phyloP scores from a whole-genome alignment of 2,329 filamentous ascomycete genomes.

The Leptographium lundbergii region DNA sequence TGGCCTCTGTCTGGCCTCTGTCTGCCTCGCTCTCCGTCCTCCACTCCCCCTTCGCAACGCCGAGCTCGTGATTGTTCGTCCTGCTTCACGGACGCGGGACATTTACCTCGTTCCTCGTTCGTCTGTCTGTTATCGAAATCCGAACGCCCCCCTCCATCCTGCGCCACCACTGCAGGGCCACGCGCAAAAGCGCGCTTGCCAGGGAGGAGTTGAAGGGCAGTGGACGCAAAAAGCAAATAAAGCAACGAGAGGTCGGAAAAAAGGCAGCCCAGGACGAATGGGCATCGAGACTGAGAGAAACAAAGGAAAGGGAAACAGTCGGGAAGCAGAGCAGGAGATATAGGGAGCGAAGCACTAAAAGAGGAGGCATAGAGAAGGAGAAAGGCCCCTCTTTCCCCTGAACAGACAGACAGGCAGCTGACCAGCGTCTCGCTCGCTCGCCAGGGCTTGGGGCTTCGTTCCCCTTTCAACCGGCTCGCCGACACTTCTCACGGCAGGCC shows the following conservation, averaged over 20 bases:
- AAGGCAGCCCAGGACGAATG: not conserved
- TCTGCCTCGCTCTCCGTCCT: not conserved
- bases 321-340: not conserved
- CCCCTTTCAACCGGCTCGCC: not conserved
- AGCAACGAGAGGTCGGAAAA: not conserved
- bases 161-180: not conserved
- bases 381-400: too few species aligned
- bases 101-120: not conserved
- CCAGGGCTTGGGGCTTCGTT: not conserved
- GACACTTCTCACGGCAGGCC: not conserved
- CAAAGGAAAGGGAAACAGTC: not conserved
- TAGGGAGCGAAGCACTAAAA: too few species aligned
- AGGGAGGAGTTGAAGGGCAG: not conserved
- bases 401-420: not conserved
- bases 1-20: not conserved
- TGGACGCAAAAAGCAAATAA: not conserved
- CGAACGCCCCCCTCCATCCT: too few species aligned
- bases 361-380: too few species aligned
- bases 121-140: not conserved
- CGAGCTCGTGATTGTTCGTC: not conserved
- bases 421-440: not conserved
- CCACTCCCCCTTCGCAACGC: not conserved
- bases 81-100: not conserved
- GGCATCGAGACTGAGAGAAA: not conserved
- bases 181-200: not conserved